Evolutionary conservation across 768 basidiomycete genomes (phyloP), one percentile per base, ranked within the genome.

Genomic region (Boletus bicolor): DNA sequence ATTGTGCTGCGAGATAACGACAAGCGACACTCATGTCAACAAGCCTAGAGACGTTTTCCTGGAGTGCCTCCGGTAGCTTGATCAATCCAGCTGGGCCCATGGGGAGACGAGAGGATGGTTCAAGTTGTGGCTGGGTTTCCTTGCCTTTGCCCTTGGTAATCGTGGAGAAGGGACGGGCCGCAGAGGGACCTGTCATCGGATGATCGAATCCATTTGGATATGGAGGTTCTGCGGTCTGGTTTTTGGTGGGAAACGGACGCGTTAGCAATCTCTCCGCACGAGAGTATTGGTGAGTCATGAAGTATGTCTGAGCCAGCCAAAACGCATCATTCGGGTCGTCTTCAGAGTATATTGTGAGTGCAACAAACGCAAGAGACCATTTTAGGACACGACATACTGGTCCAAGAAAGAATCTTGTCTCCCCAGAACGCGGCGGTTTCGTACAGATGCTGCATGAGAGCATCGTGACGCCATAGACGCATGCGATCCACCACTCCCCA

Each of bases 391-490:
- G 63, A 79, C 84, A 63, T 67, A 98, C 96, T 90, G 32, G 97
- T 98, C 92, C 93, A 95, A 57, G 83, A 90, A 45, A 98, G 77
- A 44, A 98, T 86, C 72, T 99, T 98, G 76, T 96, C 93, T 5
- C 97, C 97, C 97, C 97, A 99, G 69, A 98, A 98, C 6, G 90
- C 88, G 3, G 97, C 96, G 0, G 95, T 97, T 60, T 93, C 91
- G 72, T 98, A 97, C 12, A 99, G 75, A 77, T 99, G 97, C 72
- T 98, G 97, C 86, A 95, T 94, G 61, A 99, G 82, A 41, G 97
- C 96, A 75, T 98, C 97, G 67, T 98, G 95, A 41, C 97, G 78
- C 96, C 96, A 98, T 43, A 93, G 75, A 55, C 97, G 80, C 93
- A 99, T 95, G 32, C 95, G 83, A 73, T 98, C 95, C 4, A 98